These are phyloP conservation scores for Penicillium sp. DNA, from an alignment of 2,329 filamentous ascomycete species.

Conservation along the genomic window DNA sequence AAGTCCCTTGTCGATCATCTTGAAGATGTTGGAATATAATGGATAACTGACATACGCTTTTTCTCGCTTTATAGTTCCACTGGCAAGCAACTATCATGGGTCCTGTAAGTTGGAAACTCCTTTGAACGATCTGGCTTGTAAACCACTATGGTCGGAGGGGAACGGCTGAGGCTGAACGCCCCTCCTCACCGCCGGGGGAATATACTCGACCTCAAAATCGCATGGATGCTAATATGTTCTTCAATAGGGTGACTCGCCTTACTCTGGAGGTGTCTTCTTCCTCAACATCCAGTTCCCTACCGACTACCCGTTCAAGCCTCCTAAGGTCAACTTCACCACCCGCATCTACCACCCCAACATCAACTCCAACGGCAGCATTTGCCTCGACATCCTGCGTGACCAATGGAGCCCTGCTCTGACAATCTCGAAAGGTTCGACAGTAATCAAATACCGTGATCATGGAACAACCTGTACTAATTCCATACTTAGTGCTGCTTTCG, in stretches of 20 bases:
- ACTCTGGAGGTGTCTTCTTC: slow-evolving; percentile 98
- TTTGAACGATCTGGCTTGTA: not conserved
- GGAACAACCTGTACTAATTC: slow-evolving; percentile 8
- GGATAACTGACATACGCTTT: slow-evolving; percentile 30
- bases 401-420: slow-evolving; percentile 99
- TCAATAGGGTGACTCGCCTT: slow-evolving; percentile 86
- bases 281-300: slow-evolving; percentile 98
- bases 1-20: slow-evolving; percentile 3
- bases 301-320: slow-evolving; percentile 99
- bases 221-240: slow-evolving; percentile 34
- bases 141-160: not conserved
- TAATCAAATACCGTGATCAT: not conserved
- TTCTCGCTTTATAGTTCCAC: slow-evolving; percentile 72
- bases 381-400: slow-evolving; percentile 95
- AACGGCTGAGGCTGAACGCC: not conserved
- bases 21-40: slow-evolving; percentile 7
- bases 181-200: not conserved
- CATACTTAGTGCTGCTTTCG: slow-evolving; percentile 76
- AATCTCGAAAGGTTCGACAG: slow-evolving; percentile 82
- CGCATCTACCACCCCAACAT: slow-evolving; percentile 99
- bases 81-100: slow-evolving; percentile 99
- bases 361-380: slow-evolving; percentile 99
- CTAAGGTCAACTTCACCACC: slow-evolving; percentile 99
- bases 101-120: slow-evolving; percentile 69
- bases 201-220: not conserved